Base-by-base conservation (phyloP, 768 basidiomycete species). In the Lactarius indigo region DNA sequence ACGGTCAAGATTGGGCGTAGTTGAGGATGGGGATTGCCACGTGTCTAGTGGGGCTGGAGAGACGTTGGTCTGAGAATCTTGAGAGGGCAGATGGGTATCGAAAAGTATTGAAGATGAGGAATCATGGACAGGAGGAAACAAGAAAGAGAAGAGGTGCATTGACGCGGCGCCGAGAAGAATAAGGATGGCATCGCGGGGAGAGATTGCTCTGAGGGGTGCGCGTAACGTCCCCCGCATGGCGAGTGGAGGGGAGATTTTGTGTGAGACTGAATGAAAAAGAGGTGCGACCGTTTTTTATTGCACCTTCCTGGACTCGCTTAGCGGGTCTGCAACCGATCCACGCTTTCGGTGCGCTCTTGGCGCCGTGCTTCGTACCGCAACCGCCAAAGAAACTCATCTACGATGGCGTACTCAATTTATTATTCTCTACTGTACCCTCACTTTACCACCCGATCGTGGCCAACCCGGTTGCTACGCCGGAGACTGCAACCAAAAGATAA, bases 121-220 rank as follows among this genome's bases (percentile, higher is more conserved):
- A 5, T 64, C 63, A 3, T 60, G 37, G 37, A 41, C 2, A n/a
- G 54, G 47, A 18, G 64, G 28, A 4, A 74, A 74, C 72, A 86
- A 69, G 3, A 81, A 65, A 20, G 81, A 75, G 76, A 83, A 81
- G 41, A 87, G 63, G 68, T 87, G 84, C 81, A 84, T 85, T 26
- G 77, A 77, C 20, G 81, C 76, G 0, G 86, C 87, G 26, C 87
- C 87, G 17, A 87, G 67, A 52, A 87, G 78, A 63, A 88, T 74
- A 66, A 89, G 83, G 64, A 87, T 69, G 23, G 81, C 86, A 76
- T 89, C 87, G 37, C 86, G 79, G 35, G 83, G 77, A 9, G 85
- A 79, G 35, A 87, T 72, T 44, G 78, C 67, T 41, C 81, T 47
- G 41, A 64, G 20, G 28, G 56, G 58, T 15, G 58, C 39, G 13